These are phyloP conservation scores for Tetrahymena thermophila DNA, from an alignment of 73 alveolate genomes.

Conservation along the genomic window DNA sequence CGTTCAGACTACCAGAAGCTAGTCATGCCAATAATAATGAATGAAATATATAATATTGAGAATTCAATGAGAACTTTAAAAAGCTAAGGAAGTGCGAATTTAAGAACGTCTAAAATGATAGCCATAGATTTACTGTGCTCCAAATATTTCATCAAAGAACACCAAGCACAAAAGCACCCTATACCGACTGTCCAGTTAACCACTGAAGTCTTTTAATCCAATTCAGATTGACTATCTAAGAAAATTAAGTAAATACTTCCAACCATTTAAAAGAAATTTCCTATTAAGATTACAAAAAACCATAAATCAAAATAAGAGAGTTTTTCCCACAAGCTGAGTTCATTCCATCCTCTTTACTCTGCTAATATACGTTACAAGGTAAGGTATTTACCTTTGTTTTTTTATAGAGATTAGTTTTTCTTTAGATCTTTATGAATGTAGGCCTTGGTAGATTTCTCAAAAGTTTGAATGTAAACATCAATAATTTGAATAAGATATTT, in stretches of 20 bases:
- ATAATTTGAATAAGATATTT: neutral
- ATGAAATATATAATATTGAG: neutral
- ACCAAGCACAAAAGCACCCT: neutral
- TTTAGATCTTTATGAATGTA: neutral
- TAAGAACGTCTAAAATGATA: neutral
- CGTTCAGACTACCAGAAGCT: neutral
- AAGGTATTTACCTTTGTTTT: neutral
- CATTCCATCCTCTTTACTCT: neutral
- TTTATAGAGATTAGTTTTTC: neutral
- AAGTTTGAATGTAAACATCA: neutral
- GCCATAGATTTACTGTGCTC: neutral
- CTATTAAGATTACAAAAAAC: neutral
- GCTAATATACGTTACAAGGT: neutral
- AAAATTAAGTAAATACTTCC: neutral
- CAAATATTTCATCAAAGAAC: neutral
- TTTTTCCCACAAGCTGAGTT: neutral
- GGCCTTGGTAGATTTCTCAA: neutral
- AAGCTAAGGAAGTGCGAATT: neutral
- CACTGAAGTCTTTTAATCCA: neutral
- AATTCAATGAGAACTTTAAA: neutral
- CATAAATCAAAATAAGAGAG: neutral
- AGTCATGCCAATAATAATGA: neutral
- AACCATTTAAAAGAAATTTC: neutral
- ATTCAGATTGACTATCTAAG: neutral
- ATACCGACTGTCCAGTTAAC: neutral